A percentile compares a stretch with the other conserved stretches of the same genome.
Conservation (phyloP, 2,329 filamentous ascomycete genomes). For the Fusarium euwallaceae region DNA sequence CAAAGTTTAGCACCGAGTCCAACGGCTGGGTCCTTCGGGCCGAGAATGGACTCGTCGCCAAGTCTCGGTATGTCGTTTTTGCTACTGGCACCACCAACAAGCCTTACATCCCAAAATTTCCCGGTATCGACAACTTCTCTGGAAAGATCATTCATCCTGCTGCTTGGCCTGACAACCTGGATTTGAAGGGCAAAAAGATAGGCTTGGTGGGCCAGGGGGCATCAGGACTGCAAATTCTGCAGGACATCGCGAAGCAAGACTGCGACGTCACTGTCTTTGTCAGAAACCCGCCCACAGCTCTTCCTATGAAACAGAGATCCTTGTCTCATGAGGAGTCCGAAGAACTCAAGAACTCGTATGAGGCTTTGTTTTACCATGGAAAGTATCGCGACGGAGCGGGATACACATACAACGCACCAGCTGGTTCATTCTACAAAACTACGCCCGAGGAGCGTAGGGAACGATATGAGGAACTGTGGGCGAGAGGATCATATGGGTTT, state of each 20-base stretch:
- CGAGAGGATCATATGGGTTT: constrained; percentile 20
- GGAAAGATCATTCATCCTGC: constrained; percentile 26
- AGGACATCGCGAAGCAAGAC: constrained; percentile 52
- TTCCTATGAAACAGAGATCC: constrained; percentile 67
- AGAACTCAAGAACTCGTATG: constrained; percentile 40
- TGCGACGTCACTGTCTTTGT: constrained; percentile 63
- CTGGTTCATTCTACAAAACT: constrained; percentile 55
- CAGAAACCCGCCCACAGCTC: constrained; percentile 62
- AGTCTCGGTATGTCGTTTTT: constrained; percentile 19
- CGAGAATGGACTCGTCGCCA: neutral
- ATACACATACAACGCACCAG: constrained; percentile 49
- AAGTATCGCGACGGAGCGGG: constrained; percentile 58
- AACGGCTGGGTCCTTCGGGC: neutral
- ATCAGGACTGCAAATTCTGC: constrained; percentile 31
- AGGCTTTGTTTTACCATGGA: constrained; percentile 25
- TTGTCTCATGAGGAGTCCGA: constrained; percentile 62
- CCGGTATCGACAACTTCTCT: neutral
- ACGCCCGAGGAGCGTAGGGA: neutral
- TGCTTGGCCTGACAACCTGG: constrained; percentile 5
- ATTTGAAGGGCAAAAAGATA: constrained; percentile 20
- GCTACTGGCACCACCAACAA: constrained; percentile 23
- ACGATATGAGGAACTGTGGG: constrained; percentile 17
- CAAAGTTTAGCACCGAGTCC: neutral
- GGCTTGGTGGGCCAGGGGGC: constrained; percentile 27
- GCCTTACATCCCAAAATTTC: constrained; percentile 14